These are phyloP conservation scores for Penicillium chermesinum DNA, from an alignment of 495 filamentous ascomycete genomes.

Conservation along the genomic window DNA sequence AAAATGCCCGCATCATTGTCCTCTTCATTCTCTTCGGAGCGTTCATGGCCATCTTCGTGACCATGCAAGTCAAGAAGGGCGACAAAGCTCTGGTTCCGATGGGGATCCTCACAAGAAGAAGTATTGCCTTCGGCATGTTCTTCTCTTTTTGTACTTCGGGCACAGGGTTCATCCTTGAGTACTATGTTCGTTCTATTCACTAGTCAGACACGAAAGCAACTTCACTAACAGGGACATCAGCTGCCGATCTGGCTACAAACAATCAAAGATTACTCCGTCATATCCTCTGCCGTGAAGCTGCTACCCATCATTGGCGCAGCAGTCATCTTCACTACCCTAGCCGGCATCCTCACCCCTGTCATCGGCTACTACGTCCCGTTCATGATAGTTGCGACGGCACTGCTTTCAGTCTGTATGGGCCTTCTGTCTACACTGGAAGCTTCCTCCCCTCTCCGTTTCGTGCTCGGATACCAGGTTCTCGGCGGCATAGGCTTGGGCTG, in stretches of 20 bases:
- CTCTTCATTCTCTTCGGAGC: neutral
- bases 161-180: neutral
- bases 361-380: conserved; percentile 29
- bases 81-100: neutral
- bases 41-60: neutral
- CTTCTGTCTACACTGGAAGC: conserved; percentile 17
- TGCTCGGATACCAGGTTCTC: conserved; percentile 22
- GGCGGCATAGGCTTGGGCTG: conserved; percentile 29
- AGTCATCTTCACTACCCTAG: conserved; percentile 13
- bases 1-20: conserved; percentile 48
- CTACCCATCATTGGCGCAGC: conserved; percentile 20
- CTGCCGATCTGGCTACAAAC: conserved; percentile 20
- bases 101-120: neutral
- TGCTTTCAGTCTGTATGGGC: conserved; percentile 25
- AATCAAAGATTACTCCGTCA: conserved; percentile 7
- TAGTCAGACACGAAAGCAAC: neutral
- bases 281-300: conserved; percentile 15
- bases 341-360: conserved; percentile 9
- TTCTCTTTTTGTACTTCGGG: neutral
- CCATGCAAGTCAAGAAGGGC: neutral
- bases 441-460: conserved; percentile 8
- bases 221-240: neutral
- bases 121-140: neutral
- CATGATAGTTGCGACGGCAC: conserved; percentile 18
- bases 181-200: conserved; percentile 1